Evolutionary conservation across 1,284 basidiomycete species (phyloP).

Genomic region (Boletellus dicymbophilus): DNA sequence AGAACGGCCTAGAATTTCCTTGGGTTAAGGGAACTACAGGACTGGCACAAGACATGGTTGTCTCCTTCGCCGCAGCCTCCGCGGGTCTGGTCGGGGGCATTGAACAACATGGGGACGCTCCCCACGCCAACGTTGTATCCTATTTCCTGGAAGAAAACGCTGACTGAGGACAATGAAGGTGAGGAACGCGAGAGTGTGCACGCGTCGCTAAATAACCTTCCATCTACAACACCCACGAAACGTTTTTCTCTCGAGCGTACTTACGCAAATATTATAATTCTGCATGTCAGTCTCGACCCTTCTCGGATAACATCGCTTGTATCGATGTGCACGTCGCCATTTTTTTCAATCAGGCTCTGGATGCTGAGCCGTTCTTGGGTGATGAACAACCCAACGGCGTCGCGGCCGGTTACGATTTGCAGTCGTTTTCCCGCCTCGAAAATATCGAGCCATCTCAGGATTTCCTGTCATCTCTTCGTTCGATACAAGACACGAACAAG

Average conservation of each 20-base stretch:
- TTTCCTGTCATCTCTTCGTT: background rate
- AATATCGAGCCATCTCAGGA: slow-evolving; percentile 9
- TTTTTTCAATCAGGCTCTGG: slow-evolving; percentile 6
- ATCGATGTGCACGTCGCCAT: slow-evolving; percentile 14
- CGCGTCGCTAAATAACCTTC: background rate
- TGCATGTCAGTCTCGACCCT: background rate
- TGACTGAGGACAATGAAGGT: background rate
- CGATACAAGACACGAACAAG: background rate
- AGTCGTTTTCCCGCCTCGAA: slow-evolving; percentile 18
- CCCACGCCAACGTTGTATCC: slow-evolving; percentile 33
- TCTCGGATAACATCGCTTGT: background rate
- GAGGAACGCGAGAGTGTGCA: slow-evolving; percentile 8
- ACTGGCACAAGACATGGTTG: slow-evolving; percentile 12
- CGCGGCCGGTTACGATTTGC: background rate
- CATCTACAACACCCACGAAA: background rate
- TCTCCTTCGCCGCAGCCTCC: slow-evolving; percentile 20
- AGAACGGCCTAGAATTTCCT: slow-evolving; percentile 55
- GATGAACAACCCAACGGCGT: background rate
- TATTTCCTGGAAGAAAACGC: background rate
- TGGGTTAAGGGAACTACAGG: slow-evolving; percentile 28
- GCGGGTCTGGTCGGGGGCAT: background rate
- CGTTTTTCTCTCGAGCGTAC: background rate
- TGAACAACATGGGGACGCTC: slow-evolving; percentile 8
- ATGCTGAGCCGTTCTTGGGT: background rate
- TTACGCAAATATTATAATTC: slow-evolving; percentile 4